phyloP scores from a whole-genome alignment of 768 basidiomycete species.

The Lactifluus rugatus region DNA sequence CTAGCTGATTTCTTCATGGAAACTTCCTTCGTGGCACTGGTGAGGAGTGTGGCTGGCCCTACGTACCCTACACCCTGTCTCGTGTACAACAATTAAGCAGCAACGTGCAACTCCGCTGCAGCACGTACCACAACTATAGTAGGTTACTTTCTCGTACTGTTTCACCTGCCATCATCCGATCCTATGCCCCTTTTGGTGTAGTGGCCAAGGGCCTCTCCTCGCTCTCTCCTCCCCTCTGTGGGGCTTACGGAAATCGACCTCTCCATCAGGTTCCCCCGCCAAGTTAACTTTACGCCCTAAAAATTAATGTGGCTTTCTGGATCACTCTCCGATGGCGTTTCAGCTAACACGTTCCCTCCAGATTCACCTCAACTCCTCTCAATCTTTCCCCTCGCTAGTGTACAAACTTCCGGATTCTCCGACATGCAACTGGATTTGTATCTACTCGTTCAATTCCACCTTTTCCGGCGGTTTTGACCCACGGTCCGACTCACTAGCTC shows the following conservation, averaged over 20 bases:
- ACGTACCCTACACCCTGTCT: conserved; percentile 8
- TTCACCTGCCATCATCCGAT: neutral
- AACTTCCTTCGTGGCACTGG: neutral
- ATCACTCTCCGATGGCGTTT: neutral
- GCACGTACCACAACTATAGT: neutral
- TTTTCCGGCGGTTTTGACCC: neutral
- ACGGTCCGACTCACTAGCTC: too few relatives aligned
- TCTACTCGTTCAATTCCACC: neutral
- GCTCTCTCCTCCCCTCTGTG: neutral
- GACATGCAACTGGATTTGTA: neutral
- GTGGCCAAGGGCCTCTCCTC: neutral
- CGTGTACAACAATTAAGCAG: neutral
- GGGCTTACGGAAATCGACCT: neutral
- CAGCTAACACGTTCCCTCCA: neutral
- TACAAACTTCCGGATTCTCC: neutral
- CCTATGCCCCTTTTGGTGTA: neutral
- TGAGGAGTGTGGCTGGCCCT: too few relatives aligned
- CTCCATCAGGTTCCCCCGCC: neutral
- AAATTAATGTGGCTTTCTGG: neutral
- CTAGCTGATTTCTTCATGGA: neutral
- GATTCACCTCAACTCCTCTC: neutral
- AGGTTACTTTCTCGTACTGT: neutral
- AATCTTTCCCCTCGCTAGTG: neutral
- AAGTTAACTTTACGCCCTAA: neutral
- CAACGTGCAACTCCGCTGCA: neutral